phyloP scores from a whole-genome alignment of 768 basidiomycete genomes.

The Favolaschia claudopus region DNA sequence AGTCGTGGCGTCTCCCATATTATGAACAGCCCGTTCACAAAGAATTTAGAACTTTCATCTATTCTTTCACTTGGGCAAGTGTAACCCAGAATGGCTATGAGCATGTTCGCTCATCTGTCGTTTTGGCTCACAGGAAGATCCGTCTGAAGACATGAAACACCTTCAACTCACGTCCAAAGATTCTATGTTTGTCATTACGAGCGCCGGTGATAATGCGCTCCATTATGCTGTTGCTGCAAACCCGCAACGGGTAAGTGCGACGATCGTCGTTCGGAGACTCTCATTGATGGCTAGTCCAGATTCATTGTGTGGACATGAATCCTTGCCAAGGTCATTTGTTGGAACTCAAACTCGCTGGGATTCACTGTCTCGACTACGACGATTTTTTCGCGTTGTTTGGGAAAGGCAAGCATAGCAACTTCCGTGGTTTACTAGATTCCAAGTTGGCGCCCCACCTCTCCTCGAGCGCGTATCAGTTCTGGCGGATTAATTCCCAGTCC shows the following conservation, averaged over 20 bases:
- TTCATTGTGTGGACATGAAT: slow-evolving; percentile 78
- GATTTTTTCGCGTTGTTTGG: slow-evolving; percentile 78
- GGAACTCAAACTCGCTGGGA: slow-evolving; percentile 78
- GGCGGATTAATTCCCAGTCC: slow-evolving; percentile 65
- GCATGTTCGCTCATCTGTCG: not conserved
- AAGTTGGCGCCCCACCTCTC: slow-evolving; percentile 73
- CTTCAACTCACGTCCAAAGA: slow-evolving; percentile 67
- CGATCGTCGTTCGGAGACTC: not conserved
- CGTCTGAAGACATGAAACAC: slow-evolving; percentile 73
- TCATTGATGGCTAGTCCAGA: slow-evolving; percentile 35
- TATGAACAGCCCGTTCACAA: slow-evolving; percentile 74
- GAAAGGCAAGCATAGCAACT: slow-evolving; percentile 63
- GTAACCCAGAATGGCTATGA: not conserved
- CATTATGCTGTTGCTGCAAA: slow-evolving; percentile 77
- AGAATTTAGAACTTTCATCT: slow-evolving; percentile 68
- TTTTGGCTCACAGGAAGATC: slow-evolving; percentile 64
- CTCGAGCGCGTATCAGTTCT: slow-evolving; percentile 78
- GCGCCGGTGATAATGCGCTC: slow-evolving; percentile 81
- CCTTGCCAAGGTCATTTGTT: slow-evolving; percentile 74
- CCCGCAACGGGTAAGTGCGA: slow-evolving; percentile 54
- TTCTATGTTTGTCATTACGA: slow-evolving; percentile 76
- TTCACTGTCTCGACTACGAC: slow-evolving; percentile 60
- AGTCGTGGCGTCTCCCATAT: slow-evolving; percentile 76
- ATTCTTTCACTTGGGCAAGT: slow-evolving; percentile 67
- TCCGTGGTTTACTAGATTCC: slow-evolving; percentile 65